These are phyloP conservation scores for Rhynchospora tenuis DNA, from an alignment of 176 grass and related monocot genomes.

Conservation along the genomic window DNA sequence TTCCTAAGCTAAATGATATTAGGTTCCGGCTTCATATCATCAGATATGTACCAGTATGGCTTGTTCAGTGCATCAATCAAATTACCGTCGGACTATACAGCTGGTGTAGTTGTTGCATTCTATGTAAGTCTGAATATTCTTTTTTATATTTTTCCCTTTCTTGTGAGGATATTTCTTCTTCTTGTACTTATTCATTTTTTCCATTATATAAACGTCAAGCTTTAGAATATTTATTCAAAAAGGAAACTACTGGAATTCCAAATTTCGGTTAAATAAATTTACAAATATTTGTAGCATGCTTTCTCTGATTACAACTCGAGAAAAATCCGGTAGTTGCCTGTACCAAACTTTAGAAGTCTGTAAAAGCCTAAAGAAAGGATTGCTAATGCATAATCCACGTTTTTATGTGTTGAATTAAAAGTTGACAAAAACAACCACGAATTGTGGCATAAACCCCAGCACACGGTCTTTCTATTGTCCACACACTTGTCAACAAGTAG, in stretches of 20 bases:
- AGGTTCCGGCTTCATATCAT: slow-evolving; percentile 94
- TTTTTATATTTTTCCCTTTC: background rate
- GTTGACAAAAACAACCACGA: background rate
- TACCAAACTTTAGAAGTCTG: background rate
- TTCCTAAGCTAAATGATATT: background rate
- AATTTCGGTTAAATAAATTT: background rate
- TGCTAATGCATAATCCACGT: background rate
- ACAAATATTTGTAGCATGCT: background rate
- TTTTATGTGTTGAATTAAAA: background rate
- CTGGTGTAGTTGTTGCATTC: slow-evolving; percentile 87
- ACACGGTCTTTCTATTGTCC: background rate
- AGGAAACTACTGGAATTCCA: background rate
- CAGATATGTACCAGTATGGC: slow-evolving; percentile 69
- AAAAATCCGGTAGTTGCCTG: no score
- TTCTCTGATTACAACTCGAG: no score
- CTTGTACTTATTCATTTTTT: background rate
- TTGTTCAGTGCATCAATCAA: slow-evolving; percentile 93
- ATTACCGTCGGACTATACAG: slow-evolving; percentile 82
- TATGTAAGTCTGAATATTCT: slow-evolving; percentile 37
- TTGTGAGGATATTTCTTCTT: background rate
- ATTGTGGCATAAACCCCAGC: background rate
- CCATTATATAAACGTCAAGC: background rate
- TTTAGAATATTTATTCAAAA: background rate
- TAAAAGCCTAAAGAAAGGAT: background rate
- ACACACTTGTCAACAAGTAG: background rate